Conservation (phyloP, 352 stramenopile genomes). For the Aphanomyces invadans region DNA sequence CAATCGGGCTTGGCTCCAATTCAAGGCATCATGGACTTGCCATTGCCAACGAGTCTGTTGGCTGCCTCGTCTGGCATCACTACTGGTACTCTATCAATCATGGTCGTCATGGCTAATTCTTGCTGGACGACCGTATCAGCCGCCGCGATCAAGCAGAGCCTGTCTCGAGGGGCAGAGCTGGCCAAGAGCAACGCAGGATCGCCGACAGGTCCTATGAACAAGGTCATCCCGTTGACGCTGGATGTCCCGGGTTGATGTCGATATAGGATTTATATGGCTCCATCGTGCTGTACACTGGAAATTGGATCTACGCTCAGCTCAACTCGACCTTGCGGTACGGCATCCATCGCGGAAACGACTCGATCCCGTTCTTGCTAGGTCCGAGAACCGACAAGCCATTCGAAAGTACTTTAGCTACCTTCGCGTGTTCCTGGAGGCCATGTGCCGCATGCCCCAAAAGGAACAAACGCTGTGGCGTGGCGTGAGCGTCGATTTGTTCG, state of each 20-base stretch:
- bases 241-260: neutral
- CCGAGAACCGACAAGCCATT: conserved; percentile 6
- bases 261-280: conserved; percentile 7
- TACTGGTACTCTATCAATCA: neutral
- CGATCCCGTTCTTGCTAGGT: neutral
- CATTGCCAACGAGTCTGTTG: neutral
- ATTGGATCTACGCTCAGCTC: conserved; percentile 2
- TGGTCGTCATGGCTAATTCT: neutral
- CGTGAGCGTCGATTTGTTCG: conserved; percentile 14
- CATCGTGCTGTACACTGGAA: conserved; percentile 5
- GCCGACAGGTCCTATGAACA: conserved; percentile 3
- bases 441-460: conserved; percentile 15
- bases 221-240: neutral
- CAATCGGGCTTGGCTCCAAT: conserved; percentile 10
- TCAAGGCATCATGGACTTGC: conserved; percentile 18
- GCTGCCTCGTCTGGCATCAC: conserved; percentile 7
- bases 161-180: neutral
- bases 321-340: conserved; percentile 3
- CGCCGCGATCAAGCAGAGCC: conserved; percentile 6
- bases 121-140: neutral
- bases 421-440: conserved; percentile 14
- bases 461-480: conserved; percentile 13
- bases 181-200: neutral
- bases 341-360: too few species aligned
- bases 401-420: conserved; percentile 13